Percentiles rank a stretch among this genome's conserved stretches.
phyloP scores from a whole-genome alignment of 2,329 filamentous ascomycete genomes.

The Epichloe sp. region DNA sequence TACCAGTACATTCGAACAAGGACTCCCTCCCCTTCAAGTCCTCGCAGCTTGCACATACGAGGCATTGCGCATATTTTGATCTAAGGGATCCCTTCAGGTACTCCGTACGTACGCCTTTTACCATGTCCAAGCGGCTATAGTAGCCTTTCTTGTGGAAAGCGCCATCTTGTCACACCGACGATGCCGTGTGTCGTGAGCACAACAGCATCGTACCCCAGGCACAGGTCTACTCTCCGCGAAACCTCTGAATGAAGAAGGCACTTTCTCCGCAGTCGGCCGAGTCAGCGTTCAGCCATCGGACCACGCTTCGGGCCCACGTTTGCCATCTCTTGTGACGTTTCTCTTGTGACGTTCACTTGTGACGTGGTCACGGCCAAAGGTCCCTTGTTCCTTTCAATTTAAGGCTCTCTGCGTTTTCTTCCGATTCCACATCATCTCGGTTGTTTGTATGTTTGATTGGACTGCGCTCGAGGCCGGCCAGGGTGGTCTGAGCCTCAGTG shows the following conservation, averaged over 20 bases:
- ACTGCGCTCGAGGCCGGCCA: background rate
- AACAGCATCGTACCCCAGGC: conserved; percentile 1
- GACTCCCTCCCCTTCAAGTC: too few species aligned
- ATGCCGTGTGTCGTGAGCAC: background rate
- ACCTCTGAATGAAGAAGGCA: background rate
- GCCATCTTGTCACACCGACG: conserved; percentile 3
- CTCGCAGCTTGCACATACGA: background rate
- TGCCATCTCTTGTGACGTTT: too few species aligned
- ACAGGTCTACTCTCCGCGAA: background rate
- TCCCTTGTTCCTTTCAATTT: background rate
- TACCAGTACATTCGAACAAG: background rate
- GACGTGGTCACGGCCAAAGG: background rate
- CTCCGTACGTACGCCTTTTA: background rate
- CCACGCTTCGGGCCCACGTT: background rate
- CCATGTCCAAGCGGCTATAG: background rate
- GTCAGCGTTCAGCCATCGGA: background rate
- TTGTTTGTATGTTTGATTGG: conserved; percentile 4
- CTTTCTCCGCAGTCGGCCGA: conserved; percentile 1
- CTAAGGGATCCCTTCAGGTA: background rate
- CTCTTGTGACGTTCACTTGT: too few species aligned
- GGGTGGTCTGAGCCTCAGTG: background rate
- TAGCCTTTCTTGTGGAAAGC: background rate
- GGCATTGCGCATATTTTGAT: background rate
- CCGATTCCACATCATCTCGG: background rate
- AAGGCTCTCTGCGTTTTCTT: background rate